A percentile compares a stretch with the other conserved stretches of the same genome.
These are phyloP conservation scores for Candida boleticola DNA, from an alignment of 805 yeast species.

Conservation along the genomic window DNA sequence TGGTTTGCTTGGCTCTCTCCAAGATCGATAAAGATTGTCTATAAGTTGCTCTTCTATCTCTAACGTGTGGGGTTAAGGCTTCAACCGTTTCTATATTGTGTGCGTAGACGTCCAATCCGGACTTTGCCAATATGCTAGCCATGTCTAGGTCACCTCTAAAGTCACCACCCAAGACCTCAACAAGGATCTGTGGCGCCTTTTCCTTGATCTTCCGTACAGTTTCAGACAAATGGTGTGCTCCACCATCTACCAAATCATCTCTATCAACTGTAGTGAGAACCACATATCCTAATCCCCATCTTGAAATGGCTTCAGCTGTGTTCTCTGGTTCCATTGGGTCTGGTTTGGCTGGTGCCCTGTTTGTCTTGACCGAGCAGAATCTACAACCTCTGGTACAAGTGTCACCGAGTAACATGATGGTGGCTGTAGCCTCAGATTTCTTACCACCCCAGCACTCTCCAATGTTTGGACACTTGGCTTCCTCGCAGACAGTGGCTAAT, in stretches of 20 bases:
- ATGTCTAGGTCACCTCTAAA: constrained; percentile 85
- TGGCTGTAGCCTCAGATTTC: constrained; percentile 91
- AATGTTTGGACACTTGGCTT: constrained; percentile 98
- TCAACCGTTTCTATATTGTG: constrained; percentile 97
- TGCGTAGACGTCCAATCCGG: constrained; percentile 95
- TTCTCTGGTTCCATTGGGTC: constrained; percentile 98
- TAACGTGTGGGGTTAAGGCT: constrained; percentile 86
- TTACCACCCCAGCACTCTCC: constrained; percentile 99
- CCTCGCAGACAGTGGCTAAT: constrained; percentile 95
- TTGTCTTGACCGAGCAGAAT: constrained; percentile 95
- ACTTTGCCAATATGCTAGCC: constrained; percentile 75
- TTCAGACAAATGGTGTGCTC: constrained; percentile 84
- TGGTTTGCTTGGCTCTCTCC: constrained; percentile 73
- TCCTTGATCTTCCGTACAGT: constrained; percentile 82
- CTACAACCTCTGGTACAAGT: constrained; percentile 99
- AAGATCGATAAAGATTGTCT: constrained; percentile 81
- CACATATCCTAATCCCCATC: constrained; percentile 98
- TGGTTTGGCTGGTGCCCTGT: constrained; percentile 78
- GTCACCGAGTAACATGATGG: constrained; percentile 97
- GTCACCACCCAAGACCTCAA: constrained; percentile 93
- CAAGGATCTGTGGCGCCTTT: constrained; percentile 87
- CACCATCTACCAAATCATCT: constrained; percentile 92
- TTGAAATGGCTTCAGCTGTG: constrained; percentile 93
- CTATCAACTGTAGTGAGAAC: constrained; percentile 97
- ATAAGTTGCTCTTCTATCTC: constrained; percentile 96